Percentiles rank a stretch among this genome's conserved stretches.
These are phyloP conservation scores for Magnusiomyces fungicola DNA, from an alignment of 1,139 yeast species.

Conservation along the genomic window DNA sequence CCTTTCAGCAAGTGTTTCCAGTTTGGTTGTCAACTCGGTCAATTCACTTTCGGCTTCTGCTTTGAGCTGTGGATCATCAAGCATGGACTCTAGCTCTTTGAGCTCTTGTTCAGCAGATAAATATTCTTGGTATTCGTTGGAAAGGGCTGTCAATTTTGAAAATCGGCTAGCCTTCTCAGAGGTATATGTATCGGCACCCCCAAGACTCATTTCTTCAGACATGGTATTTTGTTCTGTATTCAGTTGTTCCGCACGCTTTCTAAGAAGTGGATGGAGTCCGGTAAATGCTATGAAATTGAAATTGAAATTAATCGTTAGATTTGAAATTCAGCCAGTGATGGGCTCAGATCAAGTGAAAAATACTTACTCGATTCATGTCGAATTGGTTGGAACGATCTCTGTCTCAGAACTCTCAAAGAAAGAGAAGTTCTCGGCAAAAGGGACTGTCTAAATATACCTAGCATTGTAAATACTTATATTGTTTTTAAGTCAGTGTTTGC, in stretches of 20 bases:
- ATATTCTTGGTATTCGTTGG: slow-evolving; percentile 48
- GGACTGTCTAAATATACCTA: too few species aligned
- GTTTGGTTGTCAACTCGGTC: slow-evolving; percentile 26
- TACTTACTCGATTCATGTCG: too few species aligned
- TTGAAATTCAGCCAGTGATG: too few species aligned
- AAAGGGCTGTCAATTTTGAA: slow-evolving; percentile 47
- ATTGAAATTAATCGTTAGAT: not conserved
- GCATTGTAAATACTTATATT: too few species aligned
- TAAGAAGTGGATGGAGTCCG: slow-evolving; percentile 50
- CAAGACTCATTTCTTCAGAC: slow-evolving; percentile 40
- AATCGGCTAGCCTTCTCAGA: slow-evolving; percentile 50
- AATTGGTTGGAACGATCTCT: too few species aligned
- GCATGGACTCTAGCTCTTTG: slow-evolving; percentile 33
- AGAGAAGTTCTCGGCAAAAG: too few species aligned
- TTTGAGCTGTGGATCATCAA: slow-evolving; percentile 34
- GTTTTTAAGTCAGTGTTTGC: too few species aligned
- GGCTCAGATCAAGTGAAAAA: too few species aligned
- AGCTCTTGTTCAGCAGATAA: slow-evolving; percentile 28
- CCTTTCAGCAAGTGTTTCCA: slow-evolving; percentile 32
- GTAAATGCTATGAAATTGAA: slow-evolving; percentile 1
- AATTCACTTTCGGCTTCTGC: slow-evolving; percentile 44
- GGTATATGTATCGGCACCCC: slow-evolving; percentile 39
- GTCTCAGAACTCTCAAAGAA: too few species aligned
- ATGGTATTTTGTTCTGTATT: slow-evolving; percentile 44
- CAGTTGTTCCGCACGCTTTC: slow-evolving; percentile 53